Percentiles rank a stretch among this genome's conserved stretches.
These are phyloP conservation scores for Podila verticillata DNA, from an alignment of 192 early-diverging fungal genomes.

Conservation along the genomic window DNA sequence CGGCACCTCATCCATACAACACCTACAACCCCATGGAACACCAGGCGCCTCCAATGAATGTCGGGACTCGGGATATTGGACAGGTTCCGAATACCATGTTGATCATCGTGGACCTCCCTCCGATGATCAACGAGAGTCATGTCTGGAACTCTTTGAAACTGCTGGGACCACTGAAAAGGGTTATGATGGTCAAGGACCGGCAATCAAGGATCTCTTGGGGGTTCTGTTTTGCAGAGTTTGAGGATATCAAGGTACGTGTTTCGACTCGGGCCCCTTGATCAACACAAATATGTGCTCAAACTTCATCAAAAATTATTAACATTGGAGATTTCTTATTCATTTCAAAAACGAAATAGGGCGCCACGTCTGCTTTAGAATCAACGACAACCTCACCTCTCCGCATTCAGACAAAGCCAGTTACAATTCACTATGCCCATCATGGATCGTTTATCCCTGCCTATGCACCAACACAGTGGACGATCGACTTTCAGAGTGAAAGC, in stretches of 20 bases:
- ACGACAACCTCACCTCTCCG: constrained; percentile 28
- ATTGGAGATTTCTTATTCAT: too few species aligned
- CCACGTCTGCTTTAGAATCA: constrained; percentile 38
- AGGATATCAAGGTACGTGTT: constrained; percentile 56
- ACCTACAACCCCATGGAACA: background rate
- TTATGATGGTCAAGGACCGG: constrained; percentile 67
- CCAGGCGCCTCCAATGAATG: constrained; percentile 55
- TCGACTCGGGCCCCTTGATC: too few species aligned
- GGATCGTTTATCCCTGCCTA: constrained; percentile 72
- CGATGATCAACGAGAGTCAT: constrained; percentile 66
- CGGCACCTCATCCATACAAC: background rate
- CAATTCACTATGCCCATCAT: constrained; percentile 62
- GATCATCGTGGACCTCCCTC: constrained; percentile 66
- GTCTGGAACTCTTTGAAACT: constrained; percentile 47
- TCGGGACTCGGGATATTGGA: constrained; percentile 67
- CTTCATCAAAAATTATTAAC: too few species aligned
- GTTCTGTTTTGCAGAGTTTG: constrained; percentile 71
- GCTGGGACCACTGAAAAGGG: constrained; percentile 47
- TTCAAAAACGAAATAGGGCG: constrained; percentile 18
- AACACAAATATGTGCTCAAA: too few species aligned
- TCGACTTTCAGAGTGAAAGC: constrained; percentile 48
- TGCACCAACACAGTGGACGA: constrained; percentile 66
- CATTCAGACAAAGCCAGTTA: constrained; percentile 56
- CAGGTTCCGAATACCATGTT: constrained; percentile 60
- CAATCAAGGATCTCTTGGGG: constrained; percentile 66